A percentile compares a stretch with the other conserved stretches of the same genome.
Conservation (phyloP, 441 rosid genomes). For the Pelargonium citronellum region DNA sequence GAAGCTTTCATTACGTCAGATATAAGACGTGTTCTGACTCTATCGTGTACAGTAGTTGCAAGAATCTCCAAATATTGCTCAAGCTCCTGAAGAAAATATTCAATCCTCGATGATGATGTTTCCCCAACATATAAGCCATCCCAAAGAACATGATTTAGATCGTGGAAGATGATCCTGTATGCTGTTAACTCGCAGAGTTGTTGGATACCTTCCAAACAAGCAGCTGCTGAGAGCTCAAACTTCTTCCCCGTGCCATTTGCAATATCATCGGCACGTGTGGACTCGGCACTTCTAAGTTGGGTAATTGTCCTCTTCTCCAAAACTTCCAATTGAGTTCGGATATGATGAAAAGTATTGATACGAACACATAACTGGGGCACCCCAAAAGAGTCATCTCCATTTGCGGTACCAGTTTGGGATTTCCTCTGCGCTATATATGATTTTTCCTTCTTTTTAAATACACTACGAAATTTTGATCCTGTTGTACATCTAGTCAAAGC, state of each 20-base stretch:
- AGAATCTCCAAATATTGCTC: slow-evolving; percentile 53
- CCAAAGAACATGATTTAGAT: slow-evolving; percentile 58
- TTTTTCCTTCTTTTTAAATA: slow-evolving; percentile 54
- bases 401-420: slow-evolving; percentile 36
- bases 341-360: slow-evolving; percentile 48
- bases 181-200: slow-evolving; percentile 52
- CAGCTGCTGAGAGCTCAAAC: slow-evolving; percentile 44
- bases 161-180: slow-evolving; percentile 46
- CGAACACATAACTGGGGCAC: slow-evolving; percentile 61
- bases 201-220: slow-evolving; percentile 55
- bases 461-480: slow-evolving; percentile 47
- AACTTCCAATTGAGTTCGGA: slow-evolving; percentile 41
- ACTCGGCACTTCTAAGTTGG: slow-evolving; percentile 41
- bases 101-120: slow-evolving; percentile 71
- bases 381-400: slow-evolving; percentile 35
- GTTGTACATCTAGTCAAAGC: slow-evolving; percentile 56
- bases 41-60: slow-evolving; percentile 51
- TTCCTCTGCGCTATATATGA: slow-evolving; percentile 37
- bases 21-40: slow-evolving; percentile 54
- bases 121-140: slow-evolving; percentile 59
- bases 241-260: slow-evolving; percentile 31
- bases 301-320: slow-evolving; percentile 38
- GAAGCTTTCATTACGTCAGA: slow-evolving; percentile 70
- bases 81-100: slow-evolving; percentile 60
- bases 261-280: slow-evolving; percentile 19